Evolutionary conservation across 2,329 filamentous ascomycete species (phyloP), one percentile per base, ranked within the genome.

Genomic region (Paraconiothyrium sp.): DNA sequence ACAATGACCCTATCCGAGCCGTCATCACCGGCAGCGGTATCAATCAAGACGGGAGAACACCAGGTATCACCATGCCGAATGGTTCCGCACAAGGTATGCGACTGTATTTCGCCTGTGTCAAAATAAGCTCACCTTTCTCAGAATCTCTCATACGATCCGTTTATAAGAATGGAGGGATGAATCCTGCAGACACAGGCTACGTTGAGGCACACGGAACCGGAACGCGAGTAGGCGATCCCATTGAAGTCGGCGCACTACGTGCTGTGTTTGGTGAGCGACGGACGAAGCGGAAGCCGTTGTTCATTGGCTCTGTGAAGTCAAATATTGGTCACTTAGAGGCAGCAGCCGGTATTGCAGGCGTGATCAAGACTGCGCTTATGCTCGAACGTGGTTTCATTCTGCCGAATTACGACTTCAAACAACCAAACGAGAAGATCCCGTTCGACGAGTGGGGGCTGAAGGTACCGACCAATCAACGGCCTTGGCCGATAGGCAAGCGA

Each of bases 51-150:
- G 88, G 88, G 16, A 72, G 75, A 20, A 89, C 87, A 0, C 75
- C 71, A n/a, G 86, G 86, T 0, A 84, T 89, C 60, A 88, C 86
- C 0, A 80, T 86, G 72, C 87, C 87, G 0, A 86, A 85, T 80
- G 11, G 77, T 83, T 88, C 69, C 84, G 76, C 81, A 0, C 83
- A 84, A 63, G 73, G 66, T 69, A 35, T n/a, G 39, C 37, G 49
- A 4, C 49, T 14, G 9, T 35, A 13, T 27, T 5, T 6, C 27
- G 9, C 16, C 20, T 22, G 39, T 9, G 22, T 46, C 37, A 24
- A 49, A 22, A 22, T n/a, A 37, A 20, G n/a, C 57, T 58, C n/a
- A 65, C 30, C 39, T 5, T 44, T 54, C 16, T 24, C 14, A 67
- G 64, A 69, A 43, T 34, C 63, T 1, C 60, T 75, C 8, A 71